Base-by-base conservation (phyloP, 306 rosid genomes). In the Pterocarpus macrocarpus region DNA sequence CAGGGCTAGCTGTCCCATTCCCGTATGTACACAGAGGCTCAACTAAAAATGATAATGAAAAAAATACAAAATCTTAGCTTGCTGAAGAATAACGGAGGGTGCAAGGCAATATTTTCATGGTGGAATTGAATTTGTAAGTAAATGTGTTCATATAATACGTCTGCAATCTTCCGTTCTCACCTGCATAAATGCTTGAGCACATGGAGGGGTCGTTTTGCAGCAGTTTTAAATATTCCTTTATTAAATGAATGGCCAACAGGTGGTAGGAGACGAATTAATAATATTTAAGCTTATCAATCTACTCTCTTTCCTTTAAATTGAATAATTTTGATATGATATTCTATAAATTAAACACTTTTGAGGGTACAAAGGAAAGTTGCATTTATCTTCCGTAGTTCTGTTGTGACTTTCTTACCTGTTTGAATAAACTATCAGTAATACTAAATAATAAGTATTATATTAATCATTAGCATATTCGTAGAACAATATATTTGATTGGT, bases 131-230 rank as follows among this genome's bases (percentile, higher is more conserved):
- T 72, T 72, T 79, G 13, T 12, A 36, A 69, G 82, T 64, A 69
- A 62, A 77, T 70, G 83, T 78, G 66, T 66, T 61, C 80, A 44
- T 4, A 55, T 53, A 71, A 64, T 70, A 81, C 41, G 15, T 49
- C 61, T 52, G 75, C 30, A 50, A 38, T 55, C 83, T 69, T 80
- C 63, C 15, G 11, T 73, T 71, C 49, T 66, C 83, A 70, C 82
- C 87, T 76, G 88, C 85, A 81, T 90, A 84, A 87, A 83, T 88
- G 89, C 86, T 80, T 43, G 38, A 76, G 90, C 94, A 92, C 95
- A 90, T 92, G 97, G 92, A 86, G 89, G 92, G 97, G 88, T 87
- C 90, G 77, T 85, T 73, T 56, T 82, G 84, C 85, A 57, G 80
- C 83, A 81, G 72, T 80, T 89, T 83, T 82, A 73, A 71, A 52